Evolutionary conservation across 2,329 filamentous ascomycete species (phyloP), one percentile per base, ranked within the genome.

Genomic region (Endoconidiophora laricicola): DNA sequence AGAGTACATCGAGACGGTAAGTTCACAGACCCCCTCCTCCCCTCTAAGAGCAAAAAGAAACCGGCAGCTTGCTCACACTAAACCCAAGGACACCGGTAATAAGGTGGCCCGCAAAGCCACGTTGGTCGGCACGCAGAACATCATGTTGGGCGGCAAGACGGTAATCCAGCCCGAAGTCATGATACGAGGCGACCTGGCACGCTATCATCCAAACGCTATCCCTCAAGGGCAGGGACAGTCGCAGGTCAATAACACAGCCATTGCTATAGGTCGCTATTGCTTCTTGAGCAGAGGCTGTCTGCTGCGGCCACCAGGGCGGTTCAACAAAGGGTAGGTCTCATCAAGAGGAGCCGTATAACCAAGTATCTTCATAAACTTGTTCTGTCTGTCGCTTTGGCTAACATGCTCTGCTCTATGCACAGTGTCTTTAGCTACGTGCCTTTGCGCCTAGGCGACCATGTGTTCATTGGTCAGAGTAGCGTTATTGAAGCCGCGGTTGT

Each of bases 1-100:
- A 66, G 88, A 95, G 66, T 96, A 95, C 63, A 95, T 98, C 55
- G 90, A 95, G 67, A 98, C 91, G 49, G 88, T 94, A 73, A 59
- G 74, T 26, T 9, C 1, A 0, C 3, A 39, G 12, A 9, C 16
- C 16, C 16, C 16, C 16, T 2, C 16, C 1, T 29, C 14, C 50
- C 29, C 7, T 37, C 9, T 33, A 24, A 39, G 2, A 1, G 6
- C 5, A 23, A 43, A 14, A 44, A 41, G 5, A 42, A 18, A 22
- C 22, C 18, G 4, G 20, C 14, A 20, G 5, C 48, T 39, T 23
- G 48, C 48, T 53, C 41, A 54, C 52, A 48, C 45, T 10, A 44
- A 37, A 36, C 42, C 23, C 33, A 23, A 94, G 88, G 90, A 96
- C 67, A 94, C 88, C 2, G 91, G 91, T 57, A 98, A 98, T 75